Percentiles rank a stretch among this genome's conserved stretches.
phyloP scores from a whole-genome alignment of 768 basidiomycete species.

The Hysterangium stoloniferum region DNA sequence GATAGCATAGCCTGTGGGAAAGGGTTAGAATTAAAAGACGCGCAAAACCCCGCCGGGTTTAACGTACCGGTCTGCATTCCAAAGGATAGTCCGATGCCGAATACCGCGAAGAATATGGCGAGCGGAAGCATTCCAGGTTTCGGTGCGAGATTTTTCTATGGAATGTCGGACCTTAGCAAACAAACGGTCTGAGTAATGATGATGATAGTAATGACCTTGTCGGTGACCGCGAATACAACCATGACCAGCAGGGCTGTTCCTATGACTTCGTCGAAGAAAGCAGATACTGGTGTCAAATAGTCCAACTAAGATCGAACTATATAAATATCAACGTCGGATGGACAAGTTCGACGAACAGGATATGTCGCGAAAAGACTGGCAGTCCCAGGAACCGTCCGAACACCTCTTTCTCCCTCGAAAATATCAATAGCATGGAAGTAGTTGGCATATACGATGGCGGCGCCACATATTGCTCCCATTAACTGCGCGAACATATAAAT shows the following conservation, averaged over 20 bases:
- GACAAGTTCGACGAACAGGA: conserved; percentile 33
- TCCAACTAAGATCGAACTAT: conserved; percentile 11
- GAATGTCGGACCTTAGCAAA: background rate
- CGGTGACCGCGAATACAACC: conserved; percentile 44
- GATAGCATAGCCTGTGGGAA: conserved; percentile 41
- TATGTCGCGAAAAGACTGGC: conserved; percentile 55
- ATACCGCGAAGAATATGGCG: conserved; percentile 44
- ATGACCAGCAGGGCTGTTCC: conserved; percentile 48
- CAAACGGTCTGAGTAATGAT: background rate
- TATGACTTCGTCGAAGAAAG: conserved; percentile 48
- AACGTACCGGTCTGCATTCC: conserved; percentile 47
- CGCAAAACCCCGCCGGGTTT: background rate
- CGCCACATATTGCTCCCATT: conserved; percentile 52
- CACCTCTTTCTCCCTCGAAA: conserved; percentile 45
- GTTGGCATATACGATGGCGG: conserved; percentile 51
- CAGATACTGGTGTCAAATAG: conserved; percentile 36
- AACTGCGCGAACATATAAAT: conserved; percentile 56
- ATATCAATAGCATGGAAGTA: conserved; percentile 62
- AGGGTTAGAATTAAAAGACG: background rate
- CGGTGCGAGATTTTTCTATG: conserved; percentile 34
- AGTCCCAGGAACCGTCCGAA: conserved; percentile 51
- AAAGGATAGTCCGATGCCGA: conserved; percentile 51
- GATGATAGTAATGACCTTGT: conserved; percentile 24
- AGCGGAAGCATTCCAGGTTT: conserved; percentile 47
- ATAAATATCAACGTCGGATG: background rate